Percentiles rank a stretch among this genome's conserved stretches.
Evolutionary conservation across 2,329 filamentous ascomycete genomes (phyloP).

Genomic region (Aureobasidium sp.): DNA sequence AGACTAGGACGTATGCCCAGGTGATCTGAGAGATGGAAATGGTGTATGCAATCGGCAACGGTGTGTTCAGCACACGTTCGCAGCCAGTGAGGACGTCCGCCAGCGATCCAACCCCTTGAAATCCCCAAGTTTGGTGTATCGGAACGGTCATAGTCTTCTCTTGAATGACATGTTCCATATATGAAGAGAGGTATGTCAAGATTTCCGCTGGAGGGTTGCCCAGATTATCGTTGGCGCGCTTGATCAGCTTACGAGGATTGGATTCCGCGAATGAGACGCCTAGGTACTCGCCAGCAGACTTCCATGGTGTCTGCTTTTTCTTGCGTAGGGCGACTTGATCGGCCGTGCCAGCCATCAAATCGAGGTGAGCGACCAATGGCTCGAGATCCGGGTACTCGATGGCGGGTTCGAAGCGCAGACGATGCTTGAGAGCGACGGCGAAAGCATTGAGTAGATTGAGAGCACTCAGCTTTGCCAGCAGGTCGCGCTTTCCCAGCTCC

Average conservation of each 20-base stretch:
- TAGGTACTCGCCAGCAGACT: constrained; percentile 54
- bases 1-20: constrained; percentile 70
- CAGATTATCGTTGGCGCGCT: constrained; percentile 61
- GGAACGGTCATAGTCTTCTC: constrained; percentile 48
- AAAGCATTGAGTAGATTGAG: constrained; percentile 74
- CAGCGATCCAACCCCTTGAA: constrained; percentile 42
- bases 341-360: constrained; percentile 59
- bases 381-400: constrained; percentile 66
- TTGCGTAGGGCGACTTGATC: constrained; percentile 34
- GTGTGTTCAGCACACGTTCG: constrained; percentile 73
- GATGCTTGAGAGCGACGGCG: constrained; percentile 70
- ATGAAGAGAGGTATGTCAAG: constrained; percentile 60
- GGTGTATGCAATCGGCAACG: constrained; percentile 71
- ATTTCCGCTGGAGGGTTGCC: constrained; percentile 82
- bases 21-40: constrained; percentile 82
- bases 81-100: constrained; percentile 65
- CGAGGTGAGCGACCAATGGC: constrained; percentile 60
- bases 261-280: constrained; percentile 68
- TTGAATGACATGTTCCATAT: constrained; percentile 52
- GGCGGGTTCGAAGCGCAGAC: constrained; percentile 74
- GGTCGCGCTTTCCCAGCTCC: constrained; percentile 50
- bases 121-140: neutral
- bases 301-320: constrained; percentile 19
- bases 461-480: constrained; percentile 62
- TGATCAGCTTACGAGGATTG: constrained; percentile 70